Conservation (phyloP, 2,329 filamentous ascomycete species). For the Drechslerella stenobrocha region DNA sequence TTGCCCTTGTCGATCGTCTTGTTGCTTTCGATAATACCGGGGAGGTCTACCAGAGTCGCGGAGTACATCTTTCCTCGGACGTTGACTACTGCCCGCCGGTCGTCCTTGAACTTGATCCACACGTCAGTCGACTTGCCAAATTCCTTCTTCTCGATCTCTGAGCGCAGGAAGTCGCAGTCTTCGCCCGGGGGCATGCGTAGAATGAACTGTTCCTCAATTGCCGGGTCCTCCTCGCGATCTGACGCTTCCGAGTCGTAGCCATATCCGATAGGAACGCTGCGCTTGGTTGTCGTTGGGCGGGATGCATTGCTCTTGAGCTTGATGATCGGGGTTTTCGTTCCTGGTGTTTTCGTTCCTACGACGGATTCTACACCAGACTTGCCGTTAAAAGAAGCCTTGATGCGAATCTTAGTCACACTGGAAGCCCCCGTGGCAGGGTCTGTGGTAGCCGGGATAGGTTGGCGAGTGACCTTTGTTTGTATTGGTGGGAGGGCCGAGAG, state of each 20-base stretch:
- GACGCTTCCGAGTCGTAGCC: slow-evolving; percentile 97
- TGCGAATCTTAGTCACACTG: slow-evolving; percentile 28
- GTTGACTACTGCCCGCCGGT: slow-evolving; percentile 64
- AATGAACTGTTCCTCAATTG: slow-evolving; percentile 86
- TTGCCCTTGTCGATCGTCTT: slow-evolving; percentile 72
- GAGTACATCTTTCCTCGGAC: slow-evolving; percentile 67
- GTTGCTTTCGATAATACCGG: slow-evolving; percentile 71
- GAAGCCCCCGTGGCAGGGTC: slow-evolving; percentile 4
- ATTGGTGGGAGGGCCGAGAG: slow-evolving; percentile 34
- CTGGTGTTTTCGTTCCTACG: slow-evolving; percentile 44
- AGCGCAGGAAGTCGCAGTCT: slow-evolving; percentile 79
- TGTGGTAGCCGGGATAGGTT: background rate
- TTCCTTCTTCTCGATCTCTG: slow-evolving; percentile 76
- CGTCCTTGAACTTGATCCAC: slow-evolving; percentile 75
- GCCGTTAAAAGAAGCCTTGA: slow-evolving; percentile 24
- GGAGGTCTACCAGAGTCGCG: slow-evolving; percentile 69
- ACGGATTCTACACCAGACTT: slow-evolving; percentile 11
- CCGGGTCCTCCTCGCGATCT: slow-evolving; percentile 82
- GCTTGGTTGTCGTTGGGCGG: slow-evolving; percentile 63
- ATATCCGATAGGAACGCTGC: slow-evolving; percentile 66
- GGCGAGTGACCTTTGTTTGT: slow-evolving; percentile 23
- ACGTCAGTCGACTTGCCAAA: slow-evolving; percentile 70
- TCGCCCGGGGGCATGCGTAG: slow-evolving; percentile 84
- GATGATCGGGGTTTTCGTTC: slow-evolving; percentile 57
- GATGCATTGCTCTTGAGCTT: slow-evolving; percentile 68